phyloP scores from a whole-genome alignment of 208 protist species.

The Acanthamoeba royreba region DNA sequence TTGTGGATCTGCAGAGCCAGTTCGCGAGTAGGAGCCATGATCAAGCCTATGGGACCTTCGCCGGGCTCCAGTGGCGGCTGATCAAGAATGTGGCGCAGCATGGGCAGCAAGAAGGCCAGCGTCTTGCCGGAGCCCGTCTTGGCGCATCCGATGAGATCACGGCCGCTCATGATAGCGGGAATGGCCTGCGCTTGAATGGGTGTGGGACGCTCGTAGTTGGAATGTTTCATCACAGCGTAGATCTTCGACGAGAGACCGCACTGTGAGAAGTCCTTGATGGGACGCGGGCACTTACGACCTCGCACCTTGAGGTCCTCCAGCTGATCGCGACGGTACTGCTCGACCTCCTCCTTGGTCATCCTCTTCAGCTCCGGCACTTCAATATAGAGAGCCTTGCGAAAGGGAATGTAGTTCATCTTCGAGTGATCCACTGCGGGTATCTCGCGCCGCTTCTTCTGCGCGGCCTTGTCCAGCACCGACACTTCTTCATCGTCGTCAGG shows the following conservation, averaged over 20 bases:
- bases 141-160: constrained; percentile 85
- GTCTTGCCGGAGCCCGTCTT: constrained; percentile 75
- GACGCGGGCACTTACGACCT: constrained; percentile 68
- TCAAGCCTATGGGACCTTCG: constrained; percentile 15
- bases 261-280: constrained; percentile 72
- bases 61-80: neutral
- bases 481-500: neutral
- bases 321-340: constrained; percentile 19
- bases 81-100: neutral
- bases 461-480: neutral
- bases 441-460: constrained; percentile 65
- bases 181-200: constrained; percentile 85
- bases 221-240: constrained; percentile 39
- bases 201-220: constrained; percentile 76
- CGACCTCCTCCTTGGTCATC: constrained; percentile 64
- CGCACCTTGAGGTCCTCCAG: constrained; percentile 50
- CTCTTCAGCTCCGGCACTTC: constrained; percentile 66
- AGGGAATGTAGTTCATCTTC: constrained; percentile 61
- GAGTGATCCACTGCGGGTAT: constrained; percentile 68
- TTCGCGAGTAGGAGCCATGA: constrained; percentile 29
- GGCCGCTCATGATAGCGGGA: constrained; percentile 78
- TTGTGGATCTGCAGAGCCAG: neutral
- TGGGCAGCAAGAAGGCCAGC: neutral
- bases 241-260: constrained; percentile 62
- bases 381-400: constrained; percentile 76